Base-by-base conservation (phyloP, 306 rosid species). In the Dryas drummondii region DNA sequence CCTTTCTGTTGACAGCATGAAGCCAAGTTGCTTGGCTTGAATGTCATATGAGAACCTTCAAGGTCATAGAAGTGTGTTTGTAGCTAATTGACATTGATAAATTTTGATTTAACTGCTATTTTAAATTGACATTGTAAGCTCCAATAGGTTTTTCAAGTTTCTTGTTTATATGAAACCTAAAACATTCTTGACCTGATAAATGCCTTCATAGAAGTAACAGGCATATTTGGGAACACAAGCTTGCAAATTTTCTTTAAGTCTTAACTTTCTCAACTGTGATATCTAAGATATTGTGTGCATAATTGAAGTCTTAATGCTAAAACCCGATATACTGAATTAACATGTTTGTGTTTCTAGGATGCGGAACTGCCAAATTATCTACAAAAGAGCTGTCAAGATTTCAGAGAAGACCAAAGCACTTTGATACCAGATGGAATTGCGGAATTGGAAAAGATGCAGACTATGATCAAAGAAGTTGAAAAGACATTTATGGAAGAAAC, bases 361-460 rank as follows among this genome's bases (percentile, higher is more conserved):
- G 71, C 45, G 32, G 83, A 72, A 72, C 76, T 52, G 66, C 79
- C 73, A 45, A 78, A 74, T 70, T 54, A 81, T 73, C 74, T 68
- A 77, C 66, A 81, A 63, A 63, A 71, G 46, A 79, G 79, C 75
- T 53, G 76, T 74, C 88, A 42, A 68, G 77, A 76, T 49, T 66
- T 63, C 58, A 66, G 42, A 63, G 87, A 88, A 48, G 76, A 73
- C 42, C 74, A 45, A 53, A 69, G 61, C 37, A 42, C 74, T 55
- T 73, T 26, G 80, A 63, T 71, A 13, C 84, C 76, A 3, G 84
- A 86, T 1, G 97, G 91, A 63, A 70, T 94, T 71, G 76, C 85
- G 7, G 96, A 90, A 81, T 77, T 94, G 88, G 86, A 83, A 81
- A 75, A 86, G 66, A 75, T 94, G 81, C 88, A 82, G 84, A 80